Percentiles rank a stretch among this genome's conserved stretches.
Conservation (phyloP, 176 grass and related monocot genomes). For the Avena atlantica region DNA sequence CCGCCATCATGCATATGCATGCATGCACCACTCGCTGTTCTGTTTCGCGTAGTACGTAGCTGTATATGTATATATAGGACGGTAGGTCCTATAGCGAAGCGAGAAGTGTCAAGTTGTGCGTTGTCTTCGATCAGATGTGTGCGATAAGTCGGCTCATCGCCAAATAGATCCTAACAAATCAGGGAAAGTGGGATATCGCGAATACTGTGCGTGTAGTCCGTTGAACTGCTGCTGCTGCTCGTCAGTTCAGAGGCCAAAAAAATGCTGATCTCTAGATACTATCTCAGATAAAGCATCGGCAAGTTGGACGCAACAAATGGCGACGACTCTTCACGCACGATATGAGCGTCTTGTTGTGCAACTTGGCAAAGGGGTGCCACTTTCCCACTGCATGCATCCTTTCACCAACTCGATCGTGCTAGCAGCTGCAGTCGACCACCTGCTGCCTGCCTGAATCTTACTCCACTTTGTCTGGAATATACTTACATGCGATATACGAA, state of each 20-base stretch:
- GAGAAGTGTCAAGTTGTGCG: background rate
- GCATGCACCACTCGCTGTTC: background rate
- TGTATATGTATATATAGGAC: background rate
- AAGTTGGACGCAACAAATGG: too few species aligned
- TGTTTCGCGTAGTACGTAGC: background rate
- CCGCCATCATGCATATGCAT: background rate
- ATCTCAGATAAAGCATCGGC: too few species aligned
- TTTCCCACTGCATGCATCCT: background rate
- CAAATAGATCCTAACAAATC: too few species aligned
- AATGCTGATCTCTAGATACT: too few species aligned
- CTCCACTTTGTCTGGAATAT: background rate
- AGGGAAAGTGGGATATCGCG: too few species aligned
- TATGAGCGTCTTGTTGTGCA: too few species aligned
- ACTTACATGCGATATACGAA: background rate
- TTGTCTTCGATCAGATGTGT: background rate
- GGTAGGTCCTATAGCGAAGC: background rate
- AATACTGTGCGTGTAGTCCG: too few species aligned
- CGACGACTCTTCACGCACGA: too few species aligned
- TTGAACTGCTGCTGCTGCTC: too few species aligned
- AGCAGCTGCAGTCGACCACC: constrained; percentile 43
- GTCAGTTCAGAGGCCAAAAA: too few species aligned
- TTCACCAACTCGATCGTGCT: background rate
- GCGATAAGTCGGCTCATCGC: too few species aligned
- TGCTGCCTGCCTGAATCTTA: constrained; percentile 34
- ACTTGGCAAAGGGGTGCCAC: too few species aligned